Base-by-base conservation (phyloP, 306 rosid species). In the Acacia crassicarpa region DNA sequence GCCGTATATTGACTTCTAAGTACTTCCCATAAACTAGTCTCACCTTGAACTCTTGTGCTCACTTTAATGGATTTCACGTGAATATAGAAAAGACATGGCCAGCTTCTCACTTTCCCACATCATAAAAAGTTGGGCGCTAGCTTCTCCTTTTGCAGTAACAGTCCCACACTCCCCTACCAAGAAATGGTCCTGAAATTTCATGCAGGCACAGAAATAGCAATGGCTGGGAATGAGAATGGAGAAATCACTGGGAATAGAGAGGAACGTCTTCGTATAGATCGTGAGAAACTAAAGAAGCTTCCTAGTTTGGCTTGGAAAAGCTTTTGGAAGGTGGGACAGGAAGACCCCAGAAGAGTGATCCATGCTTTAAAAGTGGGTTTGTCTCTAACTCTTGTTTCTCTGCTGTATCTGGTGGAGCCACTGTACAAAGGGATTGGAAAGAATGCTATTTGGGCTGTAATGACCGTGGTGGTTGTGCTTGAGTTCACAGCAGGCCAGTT, bases 401-500 rank as follows among this genome's bases (percentile, higher is more conserved):
- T 95, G 86, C 41, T 95, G 20, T 95, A 95, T 85, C 82, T 95
- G 45, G 69, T 85, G 86, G 91, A 92, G 80, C 99, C 99, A 40
- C 75, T 92, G 68, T 93, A 45, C 78, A 14, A 88, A 27, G 86
- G 89, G 67, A 72, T 95, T 81, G 99, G 99, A 0, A 85, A 86
- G 61, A 91, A 86, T 84, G 97, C 98, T 23, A 91, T 93, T 75
- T 93, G 97, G 98, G 98, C 99, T 65, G 91, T 93, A 83, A 95
- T 95, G 98, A 95, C 98, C 2, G 99, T 95, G 6, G 99, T 93
- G 38, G 98, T 95, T 77, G 99, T 95, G 75, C 89, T 95, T 0
- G 99, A 95, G 86, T 95, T 93, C 90, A 95, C 99, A 4, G 97
- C 98, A 74, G 99, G 98, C 88, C 53, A 48, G 68, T 41, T 73